Base-by-base conservation (phyloP, 2,329 filamentous ascomycete species). In the Fusarium decemcellulare region DNA sequence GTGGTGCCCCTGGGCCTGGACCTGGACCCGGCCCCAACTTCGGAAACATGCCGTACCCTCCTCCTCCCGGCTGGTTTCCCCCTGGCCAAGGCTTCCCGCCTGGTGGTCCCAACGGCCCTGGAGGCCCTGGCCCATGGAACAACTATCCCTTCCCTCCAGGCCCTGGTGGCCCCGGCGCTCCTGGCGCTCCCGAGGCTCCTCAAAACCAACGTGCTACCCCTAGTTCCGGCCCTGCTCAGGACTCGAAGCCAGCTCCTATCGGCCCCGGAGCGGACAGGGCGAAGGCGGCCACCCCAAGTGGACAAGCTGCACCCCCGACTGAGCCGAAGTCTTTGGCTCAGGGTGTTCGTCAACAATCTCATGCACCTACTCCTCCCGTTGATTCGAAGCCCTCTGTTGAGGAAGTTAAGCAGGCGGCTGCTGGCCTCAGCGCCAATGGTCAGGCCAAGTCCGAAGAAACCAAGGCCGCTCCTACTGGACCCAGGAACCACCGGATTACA, bases 51-150 rank as follows among this genome's bases (percentile, higher is more conserved):
- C 91, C 92, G 1, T 97, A 94, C 78, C 92, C 92, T 68, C 91
- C 90, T 15, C 92, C 90, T 48, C 89, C 89, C 27, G 92, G 91
- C 59, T 97, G 93, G 92, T 95, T 91, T 77, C 92, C 92, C 70
- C 89, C 90, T 9, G 91, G 91, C 8, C 92, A 93, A 80, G 91
- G 90, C 29, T 96, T 94, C 72, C 91, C 90, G 36, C 90, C 88
- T 67, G 84, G 73, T 16, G 74, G 72, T 42, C 75, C 66, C 15
- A 71, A 68, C 30, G 71, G 81, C 10, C 75, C 77, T 36, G 72
- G 72, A 44, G 91, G 89, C 7, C 88, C 46, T 27, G 47, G 47
- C 6, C 47, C 47, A 0, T 51, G 47, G 47, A 51, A 34, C 29
- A 48, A 51, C 47, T 51, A 51, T 29, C 47, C 47, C 12, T 51